Conservation (phyloP, 2,329 filamentous ascomycete species). For the Epichloe gansuensis region DNA sequence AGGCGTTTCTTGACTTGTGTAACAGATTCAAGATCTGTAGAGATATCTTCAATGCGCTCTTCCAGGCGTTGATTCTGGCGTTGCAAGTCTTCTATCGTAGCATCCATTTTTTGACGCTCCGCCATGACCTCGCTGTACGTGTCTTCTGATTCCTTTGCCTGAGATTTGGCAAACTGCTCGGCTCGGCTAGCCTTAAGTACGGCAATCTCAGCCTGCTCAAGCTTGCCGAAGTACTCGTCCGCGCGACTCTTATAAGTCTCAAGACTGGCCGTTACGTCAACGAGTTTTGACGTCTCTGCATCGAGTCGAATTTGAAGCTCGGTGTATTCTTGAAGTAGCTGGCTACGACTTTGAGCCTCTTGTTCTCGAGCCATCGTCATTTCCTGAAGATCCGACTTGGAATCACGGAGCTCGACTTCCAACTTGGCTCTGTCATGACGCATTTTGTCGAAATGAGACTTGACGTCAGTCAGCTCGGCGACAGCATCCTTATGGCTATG, state of each 20-base stretch:
- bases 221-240: slow-evolving; percentile 92
- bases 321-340: slow-evolving; percentile 82
- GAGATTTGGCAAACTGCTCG: slow-evolving; percentile 85
- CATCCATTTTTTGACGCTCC: slow-evolving; percentile 82
- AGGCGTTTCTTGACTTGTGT: slow-evolving; percentile 85
- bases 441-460: slow-evolving; percentile 74
- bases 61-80: slow-evolving; percentile 81
- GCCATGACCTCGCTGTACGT: slow-evolving; percentile 82
- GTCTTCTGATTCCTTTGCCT: slow-evolving; percentile 83
- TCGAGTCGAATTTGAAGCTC: slow-evolving; percentile 90
- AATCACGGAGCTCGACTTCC: slow-evolving; percentile 79
- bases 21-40: slow-evolving; percentile 75
- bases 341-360: slow-evolving; percentile 73
- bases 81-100: slow-evolving; percentile 76
- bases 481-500: slow-evolving; percentile 78
- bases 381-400: slow-evolving; percentile 72
- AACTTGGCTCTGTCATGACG: slow-evolving; percentile 67
- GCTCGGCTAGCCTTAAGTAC: slow-evolving; percentile 85
- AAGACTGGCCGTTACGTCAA: slow-evolving; percentile 73
- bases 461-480: slow-evolving; percentile 73
- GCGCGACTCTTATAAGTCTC: slow-evolving; percentile 82
- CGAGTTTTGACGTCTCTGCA: slow-evolving; percentile 70
- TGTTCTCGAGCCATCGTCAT: slow-evolving; percentile 68
- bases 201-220: slow-evolving; percentile 92
- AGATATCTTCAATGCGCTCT: slow-evolving; percentile 81